Conservation (phyloP, 2,329 filamentous ascomycete species). For the Exophiala xenobiotica region DNA sequence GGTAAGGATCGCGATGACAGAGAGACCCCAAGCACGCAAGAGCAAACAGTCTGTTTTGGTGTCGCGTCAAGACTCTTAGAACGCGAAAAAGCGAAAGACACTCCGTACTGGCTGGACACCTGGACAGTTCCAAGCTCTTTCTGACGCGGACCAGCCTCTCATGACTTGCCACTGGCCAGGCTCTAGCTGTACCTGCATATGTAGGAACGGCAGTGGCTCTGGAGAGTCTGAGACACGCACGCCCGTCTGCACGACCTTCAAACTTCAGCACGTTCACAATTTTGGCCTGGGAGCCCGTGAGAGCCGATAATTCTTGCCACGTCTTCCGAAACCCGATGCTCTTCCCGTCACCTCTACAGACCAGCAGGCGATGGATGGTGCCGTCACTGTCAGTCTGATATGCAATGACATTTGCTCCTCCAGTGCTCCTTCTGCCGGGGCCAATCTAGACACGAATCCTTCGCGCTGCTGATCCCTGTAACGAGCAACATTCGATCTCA, state of each 20-base stretch:
- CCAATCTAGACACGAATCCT: slow-evolving; percentile 3
- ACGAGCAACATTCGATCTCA: neutral
- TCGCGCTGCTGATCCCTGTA: slow-evolving; percentile 1
- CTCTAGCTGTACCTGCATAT: slow-evolving; percentile 18
- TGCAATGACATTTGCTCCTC: neutral
- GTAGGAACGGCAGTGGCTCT: slow-evolving; percentile 15
- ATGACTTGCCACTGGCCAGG: neutral
- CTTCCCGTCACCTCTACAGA: neutral
- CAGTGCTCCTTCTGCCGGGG: neutral
- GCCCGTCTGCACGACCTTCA: slow-evolving; percentile 20
- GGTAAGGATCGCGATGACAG: neutral
- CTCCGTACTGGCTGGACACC: neutral
- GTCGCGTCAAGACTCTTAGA: neutral
- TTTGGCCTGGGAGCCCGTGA: too few species aligned
- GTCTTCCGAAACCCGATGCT: slow-evolving; percentile 1
- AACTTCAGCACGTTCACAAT: neutral
- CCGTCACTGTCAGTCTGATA: slow-evolving; percentile 4
- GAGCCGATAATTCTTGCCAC: slow-evolving; percentile 1
- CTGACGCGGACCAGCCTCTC: slow-evolving; percentile 6
- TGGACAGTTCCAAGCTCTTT: slow-evolving; percentile 11
- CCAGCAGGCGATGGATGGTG: slow-evolving; percentile 1
- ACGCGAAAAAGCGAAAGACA: neutral
- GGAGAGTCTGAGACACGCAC: slow-evolving; percentile 22
- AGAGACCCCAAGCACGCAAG: neutral
- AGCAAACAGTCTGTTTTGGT: neutral